Evolutionary conservation across 441 rosid genomes (phyloP).

Genomic region (Raphanus hybrid): DNA sequence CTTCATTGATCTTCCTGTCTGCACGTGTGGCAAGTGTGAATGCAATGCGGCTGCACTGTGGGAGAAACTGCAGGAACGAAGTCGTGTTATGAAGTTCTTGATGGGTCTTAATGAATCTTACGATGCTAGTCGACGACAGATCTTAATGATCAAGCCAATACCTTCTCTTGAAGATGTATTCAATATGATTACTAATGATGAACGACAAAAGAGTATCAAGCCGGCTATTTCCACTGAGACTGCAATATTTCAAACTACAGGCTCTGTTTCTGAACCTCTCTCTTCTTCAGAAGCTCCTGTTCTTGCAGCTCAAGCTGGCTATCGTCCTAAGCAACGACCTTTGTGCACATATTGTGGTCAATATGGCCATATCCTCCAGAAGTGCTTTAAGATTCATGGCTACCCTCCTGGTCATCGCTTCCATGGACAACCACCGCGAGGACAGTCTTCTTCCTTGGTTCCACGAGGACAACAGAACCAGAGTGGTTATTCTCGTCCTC

Average conservation of each 20-base stretch:
- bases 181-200: too few species aligned
- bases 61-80: too few species aligned
- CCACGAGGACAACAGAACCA: background rate
- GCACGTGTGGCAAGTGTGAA: too few species aligned
- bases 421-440: background rate
- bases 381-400: background rate
- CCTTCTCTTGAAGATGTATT: too few species aligned
- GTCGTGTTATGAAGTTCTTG: too few species aligned
- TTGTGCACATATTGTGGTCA: background rate
- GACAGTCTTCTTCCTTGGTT: background rate
- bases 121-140: too few species aligned
- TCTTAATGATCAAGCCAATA: too few species aligned
- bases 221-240: too few species aligned
- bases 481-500: background rate
- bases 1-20: too few species aligned
- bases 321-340: background rate
- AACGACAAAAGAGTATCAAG: too few species aligned
- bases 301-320: background rate
- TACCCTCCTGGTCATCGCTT: background rate
- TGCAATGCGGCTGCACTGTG: too few species aligned
- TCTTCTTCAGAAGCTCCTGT: background rate
- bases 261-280: background rate
- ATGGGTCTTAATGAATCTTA: too few species aligned
- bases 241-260: background rate
- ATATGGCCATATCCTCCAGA: background rate